phyloP scores from a whole-genome alignment of 257 asterid genomes.

The Fraxinus pennsylvanica region DNA sequence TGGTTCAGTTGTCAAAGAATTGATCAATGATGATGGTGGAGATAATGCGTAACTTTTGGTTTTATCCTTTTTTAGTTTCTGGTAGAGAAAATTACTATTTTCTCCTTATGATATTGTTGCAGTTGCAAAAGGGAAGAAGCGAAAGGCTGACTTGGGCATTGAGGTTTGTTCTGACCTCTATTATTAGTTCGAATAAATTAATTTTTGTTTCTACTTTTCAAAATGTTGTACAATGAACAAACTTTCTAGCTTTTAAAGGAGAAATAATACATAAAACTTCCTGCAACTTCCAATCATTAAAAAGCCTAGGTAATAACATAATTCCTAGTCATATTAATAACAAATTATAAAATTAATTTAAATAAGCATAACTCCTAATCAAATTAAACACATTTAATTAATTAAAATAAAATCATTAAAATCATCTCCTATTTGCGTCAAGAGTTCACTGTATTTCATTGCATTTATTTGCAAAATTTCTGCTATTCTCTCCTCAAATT shows the following conservation, averaged over 20 bases:
- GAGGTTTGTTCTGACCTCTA: slow-evolving; percentile 57
- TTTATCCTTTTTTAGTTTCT: slow-evolving; percentile 9
- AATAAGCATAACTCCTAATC: background rate
- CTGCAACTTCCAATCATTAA: background rate
- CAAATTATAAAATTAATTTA: too few relatives aligned
- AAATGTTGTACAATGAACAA: background rate
- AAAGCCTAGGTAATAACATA: too few relatives aligned
- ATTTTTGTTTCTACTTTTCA: background rate
- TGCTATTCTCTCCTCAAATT: slow-evolving; percentile 11
- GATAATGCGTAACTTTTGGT: slow-evolving; percentile 3
- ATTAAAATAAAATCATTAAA: background rate
- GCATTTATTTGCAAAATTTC: slow-evolving; percentile 11
- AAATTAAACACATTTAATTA: background rate
- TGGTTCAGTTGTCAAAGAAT: slow-evolving; percentile 8
- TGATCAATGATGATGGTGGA: background rate
- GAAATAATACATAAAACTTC: too few relatives aligned
- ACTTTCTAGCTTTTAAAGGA: background rate
- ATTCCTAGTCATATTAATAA: too few relatives aligned
- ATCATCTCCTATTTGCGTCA: background rate
- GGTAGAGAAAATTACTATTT: slow-evolving; percentile 18
- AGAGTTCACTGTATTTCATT: background rate
- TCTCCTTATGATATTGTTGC: slow-evolving; percentile 40
- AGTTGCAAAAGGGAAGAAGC: slow-evolving; percentile 81
- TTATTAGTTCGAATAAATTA: background rate
- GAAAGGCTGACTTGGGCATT: slow-evolving; percentile 61